These are phyloP conservation scores for Rhodotorula sp. DNA, from an alignment of 1,284 basidiomycete species.

Conservation along the genomic window DNA sequence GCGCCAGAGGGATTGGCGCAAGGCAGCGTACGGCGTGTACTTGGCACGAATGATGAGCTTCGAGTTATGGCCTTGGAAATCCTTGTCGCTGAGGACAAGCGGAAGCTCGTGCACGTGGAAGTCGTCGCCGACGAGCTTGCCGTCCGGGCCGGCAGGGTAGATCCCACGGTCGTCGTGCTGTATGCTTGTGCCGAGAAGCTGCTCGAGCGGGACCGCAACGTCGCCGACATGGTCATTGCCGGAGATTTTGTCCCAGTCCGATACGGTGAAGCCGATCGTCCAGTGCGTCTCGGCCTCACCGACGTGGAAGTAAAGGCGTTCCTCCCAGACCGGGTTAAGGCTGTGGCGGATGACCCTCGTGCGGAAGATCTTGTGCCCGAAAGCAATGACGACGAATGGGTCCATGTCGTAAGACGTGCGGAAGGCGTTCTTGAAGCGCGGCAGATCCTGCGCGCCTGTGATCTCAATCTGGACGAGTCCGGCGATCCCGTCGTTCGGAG, in stretches of 20 bases:
- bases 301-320: slow-evolving; percentile 94
- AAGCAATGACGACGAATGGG: slow-evolving; percentile 87
- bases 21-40: slow-evolving; percentile 79
- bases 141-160: slow-evolving; percentile 61
- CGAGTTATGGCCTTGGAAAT: slow-evolving; percentile 44
- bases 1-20: slow-evolving; percentile 66
- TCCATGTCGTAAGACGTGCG: slow-evolving; percentile 73
- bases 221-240: slow-evolving; percentile 85
- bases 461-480: slow-evolving; percentile 88
- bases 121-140: slow-evolving; percentile 54
- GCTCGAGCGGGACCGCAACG: slow-evolving; percentile 64
- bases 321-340: slow-evolving; percentile 88
- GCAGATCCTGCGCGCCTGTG: slow-evolving; percentile 73
- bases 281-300: slow-evolving; percentile 71
- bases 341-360: slow-evolving; percentile 49
- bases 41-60: slow-evolving; percentile 64
- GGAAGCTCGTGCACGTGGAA: slow-evolving; percentile 53
- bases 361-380: slow-evolving; percentile 91
- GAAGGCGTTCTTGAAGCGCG: slow-evolving; percentile 70
- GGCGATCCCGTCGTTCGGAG: slow-evolving; percentile 66
- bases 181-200: slow-evolving; percentile 70
- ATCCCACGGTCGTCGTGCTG: slow-evolving; percentile 69
- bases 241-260: slow-evolving; percentile 88
- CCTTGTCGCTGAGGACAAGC: slow-evolving; percentile 23
- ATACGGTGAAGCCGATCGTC: slow-evolving; percentile 68